Evolutionary conservation across 306 rosid genomes (phyloP).

Genomic region (Prunus armeniaca): DNA sequence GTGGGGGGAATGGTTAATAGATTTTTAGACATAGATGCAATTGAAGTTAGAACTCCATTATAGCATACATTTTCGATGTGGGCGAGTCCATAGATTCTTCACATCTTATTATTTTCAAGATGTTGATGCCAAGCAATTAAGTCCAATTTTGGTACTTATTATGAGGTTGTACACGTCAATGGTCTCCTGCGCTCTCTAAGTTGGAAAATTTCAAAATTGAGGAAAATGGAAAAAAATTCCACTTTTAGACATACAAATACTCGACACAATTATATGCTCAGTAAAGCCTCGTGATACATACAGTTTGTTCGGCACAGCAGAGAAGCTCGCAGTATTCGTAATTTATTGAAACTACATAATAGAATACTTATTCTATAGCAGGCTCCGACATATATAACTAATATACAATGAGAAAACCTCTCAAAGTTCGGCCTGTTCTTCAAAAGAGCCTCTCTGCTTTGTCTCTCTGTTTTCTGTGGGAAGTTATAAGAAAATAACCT

Average conservation of each 20-base stretch:
- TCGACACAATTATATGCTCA: neutral
- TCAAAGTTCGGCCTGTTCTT: neutral
- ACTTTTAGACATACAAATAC: neutral
- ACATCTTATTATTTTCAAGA: neutral
- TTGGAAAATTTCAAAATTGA: neutral
- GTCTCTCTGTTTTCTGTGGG: neutral
- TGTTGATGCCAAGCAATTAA: neutral
- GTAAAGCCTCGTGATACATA: neutral
- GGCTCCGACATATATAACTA: neutral
- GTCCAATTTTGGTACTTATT: too few relatives aligned
- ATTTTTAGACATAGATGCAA: neutral
- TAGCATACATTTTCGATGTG: neutral
- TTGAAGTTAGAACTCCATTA: neutral
- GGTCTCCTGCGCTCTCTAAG: neutral
- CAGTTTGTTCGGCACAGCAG: neutral
- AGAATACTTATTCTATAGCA: neutral
- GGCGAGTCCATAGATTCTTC: neutral
- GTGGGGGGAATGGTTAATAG: slow-evolving; percentile 16
- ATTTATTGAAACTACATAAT: neutral
- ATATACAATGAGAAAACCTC: neutral
- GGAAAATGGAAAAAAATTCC: neutral
- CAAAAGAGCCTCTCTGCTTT: neutral
- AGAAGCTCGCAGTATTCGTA: neutral
- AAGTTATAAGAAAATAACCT: neutral
- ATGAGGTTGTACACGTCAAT: neutral